Evolutionary conservation across 495 filamentous ascomycete genomes (phyloP).

Genomic region (Penicillium herquei): DNA sequence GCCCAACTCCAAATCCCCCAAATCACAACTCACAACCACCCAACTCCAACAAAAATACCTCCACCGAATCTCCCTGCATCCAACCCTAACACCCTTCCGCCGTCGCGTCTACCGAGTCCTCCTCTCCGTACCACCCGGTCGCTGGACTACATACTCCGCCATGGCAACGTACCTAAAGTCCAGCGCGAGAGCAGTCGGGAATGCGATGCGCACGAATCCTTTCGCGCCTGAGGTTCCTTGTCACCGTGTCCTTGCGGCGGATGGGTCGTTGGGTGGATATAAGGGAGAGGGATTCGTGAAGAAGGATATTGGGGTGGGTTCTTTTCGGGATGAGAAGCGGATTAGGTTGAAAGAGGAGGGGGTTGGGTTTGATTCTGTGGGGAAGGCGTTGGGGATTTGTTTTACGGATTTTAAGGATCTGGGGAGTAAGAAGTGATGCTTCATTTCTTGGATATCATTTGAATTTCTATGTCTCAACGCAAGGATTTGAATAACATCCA

Average conservation of each 20-base stretch:
- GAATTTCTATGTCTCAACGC: too few species aligned
- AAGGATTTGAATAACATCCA: too few species aligned
- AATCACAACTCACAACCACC: constrained; percentile 4
- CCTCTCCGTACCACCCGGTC: constrained; percentile 66
- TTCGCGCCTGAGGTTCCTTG: constrained; percentile 63
- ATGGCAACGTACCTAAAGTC: constrained; percentile 64
- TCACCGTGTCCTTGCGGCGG: constrained; percentile 41
- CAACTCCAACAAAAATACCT: constrained; percentile 22
- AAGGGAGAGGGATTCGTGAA: constrained; percentile 31
- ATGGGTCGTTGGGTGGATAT: constrained; percentile 31
- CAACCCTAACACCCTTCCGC: constrained; percentile 52
- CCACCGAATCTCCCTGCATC: constrained; percentile 33
- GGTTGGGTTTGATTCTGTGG: constrained; percentile 28
- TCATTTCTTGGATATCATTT: too few species aligned
- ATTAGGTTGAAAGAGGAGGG: constrained; percentile 29
- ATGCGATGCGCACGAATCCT: constrained; percentile 69
- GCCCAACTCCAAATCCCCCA: not conserved
- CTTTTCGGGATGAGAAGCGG: constrained; percentile 32
- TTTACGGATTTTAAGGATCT: constrained; percentile 33
- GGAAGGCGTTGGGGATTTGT: constrained; percentile 26
- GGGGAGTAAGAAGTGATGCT: constrained; percentile 4
- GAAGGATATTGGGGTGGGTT: constrained; percentile 18
- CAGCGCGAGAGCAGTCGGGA: constrained; percentile 77
- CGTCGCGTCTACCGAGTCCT: constrained; percentile 65
- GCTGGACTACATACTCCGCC: constrained; percentile 71